These are phyloP conservation scores for Ascosphaera apis DNA, from an alignment of 2,329 filamentous ascomycete genomes.

Conservation along the genomic window DNA sequence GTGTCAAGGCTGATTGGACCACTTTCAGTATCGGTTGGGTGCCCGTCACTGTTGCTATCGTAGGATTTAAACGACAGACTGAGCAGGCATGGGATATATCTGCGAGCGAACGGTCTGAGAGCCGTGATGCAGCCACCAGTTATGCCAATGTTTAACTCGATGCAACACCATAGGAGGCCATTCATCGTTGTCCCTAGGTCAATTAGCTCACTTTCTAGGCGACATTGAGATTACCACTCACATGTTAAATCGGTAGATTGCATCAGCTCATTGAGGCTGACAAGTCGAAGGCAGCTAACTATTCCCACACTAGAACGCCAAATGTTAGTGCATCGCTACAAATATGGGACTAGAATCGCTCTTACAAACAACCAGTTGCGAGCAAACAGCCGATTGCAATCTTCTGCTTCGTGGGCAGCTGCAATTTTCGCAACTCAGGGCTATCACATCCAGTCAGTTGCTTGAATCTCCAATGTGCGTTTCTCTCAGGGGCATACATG, in stretches of 20 bases:
- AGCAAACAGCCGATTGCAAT: conserved; percentile 10
- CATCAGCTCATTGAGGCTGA: no score
- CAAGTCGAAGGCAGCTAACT: neutral
- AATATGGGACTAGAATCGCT: no score
- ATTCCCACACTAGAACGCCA: neutral
- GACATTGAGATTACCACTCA: conserved; percentile 7
- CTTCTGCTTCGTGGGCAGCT: conserved; percentile 12
- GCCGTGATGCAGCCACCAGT: conserved; percentile 11
- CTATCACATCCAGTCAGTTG: conserved; percentile 6
- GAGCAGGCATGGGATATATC: conserved; percentile 8
- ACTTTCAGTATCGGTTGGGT: neutral
- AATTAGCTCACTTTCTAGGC: neutral
- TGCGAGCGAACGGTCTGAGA: conserved; percentile 10
- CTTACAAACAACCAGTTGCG: conserved; percentile 12
- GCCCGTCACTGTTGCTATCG: neutral
- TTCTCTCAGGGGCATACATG: no score
- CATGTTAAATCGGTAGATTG: neutral
- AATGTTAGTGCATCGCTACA: no score
- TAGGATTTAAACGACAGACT: neutral
- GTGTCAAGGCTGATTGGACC: neutral
- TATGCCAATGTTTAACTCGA: conserved; percentile 12
- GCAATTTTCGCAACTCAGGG: conserved; percentile 11
- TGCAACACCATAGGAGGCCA: conserved; percentile 10
- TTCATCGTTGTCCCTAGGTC: conserved; percentile 8
- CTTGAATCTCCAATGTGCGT: neutral